These are phyloP conservation scores for Boletus pseudo-olivaceus DNA, from an alignment of 768 basidiomycete species.

Conservation along the genomic window DNA sequence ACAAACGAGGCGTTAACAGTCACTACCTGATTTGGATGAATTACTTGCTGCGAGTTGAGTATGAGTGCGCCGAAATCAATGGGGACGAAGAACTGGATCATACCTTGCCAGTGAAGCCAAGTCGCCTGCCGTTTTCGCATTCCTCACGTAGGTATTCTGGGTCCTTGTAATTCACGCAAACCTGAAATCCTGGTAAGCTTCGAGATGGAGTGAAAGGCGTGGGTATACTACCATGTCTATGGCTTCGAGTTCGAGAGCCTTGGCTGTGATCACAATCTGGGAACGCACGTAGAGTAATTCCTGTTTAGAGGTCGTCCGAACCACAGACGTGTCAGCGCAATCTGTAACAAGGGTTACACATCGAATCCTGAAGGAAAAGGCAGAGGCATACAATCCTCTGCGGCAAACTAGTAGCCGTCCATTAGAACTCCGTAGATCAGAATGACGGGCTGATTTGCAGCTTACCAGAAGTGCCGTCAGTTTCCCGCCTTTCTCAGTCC, in stretches of 20 bases:
- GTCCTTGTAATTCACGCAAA: constrained; percentile 87
- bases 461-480: constrained; percentile 60
- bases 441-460: background rate
- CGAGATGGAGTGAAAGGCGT: background rate
- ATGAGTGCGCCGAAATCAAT: constrained; percentile 1
- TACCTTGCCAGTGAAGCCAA: constrained; percentile 94
- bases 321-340: constrained; percentile 84
- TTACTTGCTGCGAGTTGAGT: constrained; percentile 69
- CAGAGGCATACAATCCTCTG: constrained; percentile 76
- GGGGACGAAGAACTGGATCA: background rate
- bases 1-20: constrained; percentile 77
- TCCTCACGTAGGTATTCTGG: constrained; percentile 63
- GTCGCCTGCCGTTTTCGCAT: constrained; percentile 68
- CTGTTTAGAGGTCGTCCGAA: constrained; percentile 66
- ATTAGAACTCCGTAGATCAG: background rate
- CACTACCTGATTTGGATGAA: constrained; percentile 83
- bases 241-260: constrained; percentile 77
- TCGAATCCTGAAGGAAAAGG: background rate
- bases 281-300: constrained; percentile 86
- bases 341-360: constrained; percentile 43
- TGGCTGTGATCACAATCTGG: constrained; percentile 75
- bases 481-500: constrained; percentile 43
- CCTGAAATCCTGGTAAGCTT: constrained; percentile 39
- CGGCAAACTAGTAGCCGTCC: constrained; percentile 65
- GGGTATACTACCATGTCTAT: constrained; percentile 75